Percentiles rank a stretch among this genome's conserved stretches.
phyloP scores from a whole-genome alignment of 2,329 filamentous ascomycete genomes.

The Penicillium sclerotiorum region DNA sequence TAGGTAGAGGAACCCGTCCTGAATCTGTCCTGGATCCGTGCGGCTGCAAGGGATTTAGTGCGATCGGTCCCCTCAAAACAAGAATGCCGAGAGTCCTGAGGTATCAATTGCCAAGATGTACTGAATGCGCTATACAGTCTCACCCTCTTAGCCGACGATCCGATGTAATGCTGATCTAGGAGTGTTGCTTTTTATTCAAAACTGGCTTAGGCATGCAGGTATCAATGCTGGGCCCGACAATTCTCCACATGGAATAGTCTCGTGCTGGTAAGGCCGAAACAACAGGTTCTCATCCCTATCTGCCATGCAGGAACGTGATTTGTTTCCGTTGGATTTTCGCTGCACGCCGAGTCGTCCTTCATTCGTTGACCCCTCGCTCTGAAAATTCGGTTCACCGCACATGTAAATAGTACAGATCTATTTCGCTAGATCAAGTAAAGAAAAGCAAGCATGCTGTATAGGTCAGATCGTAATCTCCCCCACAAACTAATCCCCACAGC shows the following conservation, averaged over 20 bases:
- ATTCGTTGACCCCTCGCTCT: slow-evolving; percentile 2
- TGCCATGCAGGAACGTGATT: neutral
- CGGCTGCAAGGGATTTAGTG: slow-evolving; percentile 15
- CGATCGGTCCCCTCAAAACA: neutral
- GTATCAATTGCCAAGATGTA: no score
- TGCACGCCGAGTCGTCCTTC: slow-evolving; percentile 12
- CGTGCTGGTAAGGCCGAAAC: no score
- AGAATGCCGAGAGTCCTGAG: neutral
- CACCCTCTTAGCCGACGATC: no score
- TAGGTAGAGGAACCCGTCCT: no score
- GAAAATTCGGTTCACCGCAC: slow-evolving; percentile 1
- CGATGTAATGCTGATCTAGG: neutral
- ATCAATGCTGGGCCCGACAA: neutral
- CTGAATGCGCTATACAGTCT: no score
- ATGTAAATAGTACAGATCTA: neutral
- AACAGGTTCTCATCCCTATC: neutral
- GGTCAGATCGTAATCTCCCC: neutral
- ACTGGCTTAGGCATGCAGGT: neutral
- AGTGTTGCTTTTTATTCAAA: neutral
- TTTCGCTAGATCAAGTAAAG: no score
- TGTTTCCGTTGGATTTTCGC: neutral
- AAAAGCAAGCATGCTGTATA: no score
- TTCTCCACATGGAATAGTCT: neutral
- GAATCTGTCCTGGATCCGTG: no score
- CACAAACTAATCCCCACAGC: neutral